Conservation (phyloP, 495 filamentous ascomycete species). For the Neurospora cerealis region DNA sequence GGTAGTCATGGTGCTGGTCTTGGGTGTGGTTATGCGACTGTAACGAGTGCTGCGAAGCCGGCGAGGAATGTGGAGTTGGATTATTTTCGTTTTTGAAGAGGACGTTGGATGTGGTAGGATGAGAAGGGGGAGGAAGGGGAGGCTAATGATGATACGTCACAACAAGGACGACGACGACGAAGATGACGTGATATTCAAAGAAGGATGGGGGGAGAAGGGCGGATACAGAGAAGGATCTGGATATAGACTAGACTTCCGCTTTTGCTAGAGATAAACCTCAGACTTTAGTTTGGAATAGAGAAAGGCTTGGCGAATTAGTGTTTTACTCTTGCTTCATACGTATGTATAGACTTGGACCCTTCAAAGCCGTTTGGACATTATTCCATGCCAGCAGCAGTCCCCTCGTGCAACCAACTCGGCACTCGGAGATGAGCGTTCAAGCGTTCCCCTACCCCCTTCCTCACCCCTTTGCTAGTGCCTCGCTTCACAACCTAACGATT, state of each 20-base stretch:
- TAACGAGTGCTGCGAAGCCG: not conserved
- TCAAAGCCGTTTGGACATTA: not conserved
- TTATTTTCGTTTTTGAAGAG: slow-evolving; percentile 14
- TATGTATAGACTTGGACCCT: not conserved
- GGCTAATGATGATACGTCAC: not conserved
- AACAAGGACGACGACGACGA: not conserved
- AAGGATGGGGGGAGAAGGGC: not conserved
- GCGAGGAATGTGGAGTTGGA: slow-evolving; percentile 17
- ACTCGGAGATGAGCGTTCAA: not conserved
- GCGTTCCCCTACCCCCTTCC: not conserved
- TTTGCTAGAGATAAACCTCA: not conserved
- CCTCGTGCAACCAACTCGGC: not conserved
- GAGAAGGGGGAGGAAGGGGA: not conserved
- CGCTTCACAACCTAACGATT: not conserved
- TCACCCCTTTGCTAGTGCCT: not conserved
- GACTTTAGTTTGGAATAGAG: not conserved
- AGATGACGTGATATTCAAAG: not conserved
- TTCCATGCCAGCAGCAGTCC: not conserved
- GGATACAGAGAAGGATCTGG: not conserved
- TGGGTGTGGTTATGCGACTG: not conserved
- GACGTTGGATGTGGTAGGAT: too few relatives aligned
- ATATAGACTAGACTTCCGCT: not conserved
- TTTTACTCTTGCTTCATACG: not conserved
- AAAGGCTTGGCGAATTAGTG: not conserved
- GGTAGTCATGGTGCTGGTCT: not conserved